A percentile compares a stretch with the other conserved stretches of the same genome.
phyloP scores from a whole-genome alignment of 1,284 basidiomycete species.

The Leccinum solheimii region DNA sequence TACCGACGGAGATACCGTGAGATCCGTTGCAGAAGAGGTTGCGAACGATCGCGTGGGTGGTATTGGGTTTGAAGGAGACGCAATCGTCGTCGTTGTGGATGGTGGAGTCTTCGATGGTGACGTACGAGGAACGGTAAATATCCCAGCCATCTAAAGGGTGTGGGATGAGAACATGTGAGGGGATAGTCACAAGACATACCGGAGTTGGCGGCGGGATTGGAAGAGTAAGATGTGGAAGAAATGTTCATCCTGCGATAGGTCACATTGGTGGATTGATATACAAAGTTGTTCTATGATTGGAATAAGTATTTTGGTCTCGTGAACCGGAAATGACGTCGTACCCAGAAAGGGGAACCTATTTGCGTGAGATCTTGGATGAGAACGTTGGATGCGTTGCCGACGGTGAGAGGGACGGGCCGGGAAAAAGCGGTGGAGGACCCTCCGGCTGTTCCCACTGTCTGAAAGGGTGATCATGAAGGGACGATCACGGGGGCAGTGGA shows the following conservation, averaged over 20 bases:
- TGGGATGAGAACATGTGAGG: neutral
- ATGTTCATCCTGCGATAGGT: slow-evolving; percentile 29
- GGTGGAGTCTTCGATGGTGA: slow-evolving; percentile 40
- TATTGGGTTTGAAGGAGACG: slow-evolving; percentile 35
- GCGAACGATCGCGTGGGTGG: slow-evolving; percentile 12
- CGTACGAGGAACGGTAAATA: slow-evolving; percentile 44
- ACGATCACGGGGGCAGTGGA: slow-evolving; percentile 4
- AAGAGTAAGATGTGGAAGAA: slow-evolving; percentile 28
- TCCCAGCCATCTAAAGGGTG: slow-evolving; percentile 45
- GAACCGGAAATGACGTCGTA: neutral
- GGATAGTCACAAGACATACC: slow-evolving; percentile 3
- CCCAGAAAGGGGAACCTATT: slow-evolving; percentile 40
- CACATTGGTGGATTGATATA: slow-evolving; percentile 31
- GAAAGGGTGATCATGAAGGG: slow-evolving; percentile 10
- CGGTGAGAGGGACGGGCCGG: slow-evolving; percentile 47
- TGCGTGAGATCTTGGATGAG: slow-evolving; percentile 41
- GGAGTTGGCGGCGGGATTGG: slow-evolving; percentile 24
- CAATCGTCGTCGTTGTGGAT: slow-evolving; percentile 49
- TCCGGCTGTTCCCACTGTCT: slow-evolving; percentile 21
- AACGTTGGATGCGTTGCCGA: slow-evolving; percentile 47
- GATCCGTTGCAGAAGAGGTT: slow-evolving; percentile 23
- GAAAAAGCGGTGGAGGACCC: slow-evolving; percentile 40
- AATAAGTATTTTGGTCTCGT: neutral
- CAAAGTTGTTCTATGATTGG: slow-evolving; percentile 29
- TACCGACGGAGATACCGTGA: slow-evolving; percentile 26